Evolutionary conservation across 2,329 filamentous ascomycete species (phyloP).

Genomic region (Plectosphaerella plurivora): DNA sequence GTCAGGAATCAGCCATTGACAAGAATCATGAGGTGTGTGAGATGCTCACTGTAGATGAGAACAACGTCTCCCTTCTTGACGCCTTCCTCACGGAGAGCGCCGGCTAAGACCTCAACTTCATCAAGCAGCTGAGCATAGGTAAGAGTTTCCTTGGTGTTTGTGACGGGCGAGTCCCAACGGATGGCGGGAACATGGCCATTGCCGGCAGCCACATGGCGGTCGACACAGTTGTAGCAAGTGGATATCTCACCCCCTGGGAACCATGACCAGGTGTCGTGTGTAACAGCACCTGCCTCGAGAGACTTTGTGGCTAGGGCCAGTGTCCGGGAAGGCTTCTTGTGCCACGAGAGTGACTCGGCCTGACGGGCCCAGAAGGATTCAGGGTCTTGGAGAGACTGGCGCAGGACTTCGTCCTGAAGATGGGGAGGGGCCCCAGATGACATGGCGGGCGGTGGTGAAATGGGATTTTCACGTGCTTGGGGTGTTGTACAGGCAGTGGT

Average conservation of each 20-base stretch:
- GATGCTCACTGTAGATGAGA: constrained; percentile 72
- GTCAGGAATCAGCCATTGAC: background rate
- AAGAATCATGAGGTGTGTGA: background rate
- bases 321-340: constrained; percentile 63
- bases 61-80: constrained; percentile 82
- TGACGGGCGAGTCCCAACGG: constrained; percentile 84
- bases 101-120: constrained; percentile 78
- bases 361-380: constrained; percentile 72
- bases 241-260: constrained; percentile 85
- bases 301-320: constrained; percentile 59
- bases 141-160: constrained; percentile 63
- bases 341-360: constrained; percentile 74
- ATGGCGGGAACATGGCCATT: constrained; percentile 71
- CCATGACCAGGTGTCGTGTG: constrained; percentile 81
- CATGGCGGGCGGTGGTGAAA: background rate
- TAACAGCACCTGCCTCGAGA: constrained; percentile 50
- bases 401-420: constrained; percentile 47
- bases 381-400: constrained; percentile 61
- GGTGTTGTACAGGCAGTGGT: too few species aligned
- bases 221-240: constrained; percentile 87
- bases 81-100: constrained; percentile 76
- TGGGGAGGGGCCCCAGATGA: constrained; percentile 21
- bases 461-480: too few species aligned
- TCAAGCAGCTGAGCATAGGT: constrained; percentile 73
- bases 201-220: constrained; percentile 81